Percentiles rank a stretch among this genome's conserved stretches.
Evolutionary conservation across 164 flowering plant species (phyloP).

Genomic region (Macadamia integrifolia): DNA sequence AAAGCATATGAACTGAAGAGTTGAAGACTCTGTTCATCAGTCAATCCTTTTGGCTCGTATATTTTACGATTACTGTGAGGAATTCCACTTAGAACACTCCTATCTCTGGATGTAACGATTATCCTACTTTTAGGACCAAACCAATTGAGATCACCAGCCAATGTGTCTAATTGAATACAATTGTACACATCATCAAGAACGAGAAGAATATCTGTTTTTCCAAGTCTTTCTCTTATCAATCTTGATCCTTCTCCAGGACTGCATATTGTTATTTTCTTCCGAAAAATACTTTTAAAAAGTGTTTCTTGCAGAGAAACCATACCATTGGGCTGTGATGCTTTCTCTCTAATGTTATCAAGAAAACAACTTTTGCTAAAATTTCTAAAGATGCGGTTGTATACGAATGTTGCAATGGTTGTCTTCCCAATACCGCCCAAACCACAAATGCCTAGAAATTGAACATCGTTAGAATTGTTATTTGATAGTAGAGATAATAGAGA

Average conservation of each 20-base stretch:
- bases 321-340: background rate
- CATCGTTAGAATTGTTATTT: no score
- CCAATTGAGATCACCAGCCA: conserved; percentile 1
- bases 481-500: no score
- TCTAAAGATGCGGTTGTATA: no score
- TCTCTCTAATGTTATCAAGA: no score
- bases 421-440: no score
- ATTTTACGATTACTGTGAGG: background rate
- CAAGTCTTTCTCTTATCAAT: no score
- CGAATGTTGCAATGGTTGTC: no score
- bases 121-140: background rate
- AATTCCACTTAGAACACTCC: background rate
- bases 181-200: background rate
- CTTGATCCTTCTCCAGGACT: no score
- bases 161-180: background rate
- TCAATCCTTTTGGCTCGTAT: background rate
- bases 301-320: background rate
- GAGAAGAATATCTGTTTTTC: background rate
- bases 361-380: no score
- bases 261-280: no score
- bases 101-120: conserved; percentile 12
- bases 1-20: conserved; percentile 13
- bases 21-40: conserved; percentile 1
- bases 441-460: no score
- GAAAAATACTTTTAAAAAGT: no score